These are phyloP conservation scores for Trichophyton equinum DNA, from an alignment of 2,329 filamentous ascomycete species.

Conservation along the genomic window DNA sequence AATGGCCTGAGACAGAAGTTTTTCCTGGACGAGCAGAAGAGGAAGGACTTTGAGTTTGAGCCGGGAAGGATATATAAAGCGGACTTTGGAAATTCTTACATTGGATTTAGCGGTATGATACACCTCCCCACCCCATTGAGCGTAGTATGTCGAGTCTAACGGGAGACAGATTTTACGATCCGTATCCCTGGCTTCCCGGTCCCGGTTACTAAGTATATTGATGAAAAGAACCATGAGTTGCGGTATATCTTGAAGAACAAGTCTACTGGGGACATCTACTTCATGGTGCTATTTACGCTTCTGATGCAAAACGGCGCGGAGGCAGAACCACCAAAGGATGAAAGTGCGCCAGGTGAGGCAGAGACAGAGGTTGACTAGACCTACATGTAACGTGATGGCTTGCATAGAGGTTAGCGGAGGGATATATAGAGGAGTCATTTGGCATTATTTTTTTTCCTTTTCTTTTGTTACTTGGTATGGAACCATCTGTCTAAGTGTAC, in stretches of 20 bases:
- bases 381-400: too few relatives aligned
- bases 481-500: neutral
- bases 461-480: neutral
- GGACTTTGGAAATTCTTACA: conserved; percentile 83
- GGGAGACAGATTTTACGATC: conserved; percentile 25
- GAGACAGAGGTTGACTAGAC: conserved; percentile 17
- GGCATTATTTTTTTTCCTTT: neutral
- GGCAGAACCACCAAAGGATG: conserved; percentile 9
- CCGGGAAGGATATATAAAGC: conserved; percentile 48
- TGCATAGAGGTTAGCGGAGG: neutral
- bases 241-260: conserved; percentile 87
- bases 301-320: conserved; percentile 33
- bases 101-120: conserved; percentile 62
- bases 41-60: conserved; percentile 50
- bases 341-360: conserved; percentile 6
- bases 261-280: conserved; percentile 58
- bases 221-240: conserved; percentile 64
- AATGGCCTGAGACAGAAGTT: conserved; percentile 46
- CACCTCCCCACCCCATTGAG: too few relatives aligned
- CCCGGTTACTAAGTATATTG: conserved; percentile 29
- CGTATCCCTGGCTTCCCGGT: conserved; percentile 27
- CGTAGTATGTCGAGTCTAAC: neutral
- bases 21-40: conserved; percentile 45
- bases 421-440: neutral
- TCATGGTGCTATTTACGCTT: conserved; percentile 70